Evolutionary conservation across 257 asterid genomes (phyloP).

Genomic region (Perilla frutescens): DNA sequence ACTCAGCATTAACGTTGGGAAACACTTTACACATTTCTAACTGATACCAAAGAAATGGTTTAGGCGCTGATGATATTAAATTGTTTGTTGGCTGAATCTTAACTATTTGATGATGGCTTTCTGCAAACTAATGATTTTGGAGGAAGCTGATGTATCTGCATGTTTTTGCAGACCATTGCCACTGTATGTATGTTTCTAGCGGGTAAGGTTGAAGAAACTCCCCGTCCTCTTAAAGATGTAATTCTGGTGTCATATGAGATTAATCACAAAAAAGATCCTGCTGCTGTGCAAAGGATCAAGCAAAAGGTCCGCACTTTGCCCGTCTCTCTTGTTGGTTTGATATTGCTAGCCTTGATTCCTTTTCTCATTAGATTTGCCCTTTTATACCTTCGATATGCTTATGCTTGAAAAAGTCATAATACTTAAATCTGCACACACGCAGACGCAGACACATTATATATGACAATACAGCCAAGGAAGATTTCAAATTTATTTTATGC

Average conservation of each 20-base stretch:
- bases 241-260: constrained; percentile 92
- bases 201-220: constrained; percentile 99
- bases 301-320: constrained; percentile 64
- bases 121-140: constrained; percentile 11
- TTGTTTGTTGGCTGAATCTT: constrained; percentile 13
- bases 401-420: constrained; percentile 7
- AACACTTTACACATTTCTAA: too few relatives aligned
- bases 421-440: background rate
- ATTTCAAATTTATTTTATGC: background rate
- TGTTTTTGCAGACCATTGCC: constrained; percentile 73
- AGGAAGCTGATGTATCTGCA: constrained; percentile 31
- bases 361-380: constrained; percentile 15
- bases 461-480: background rate
- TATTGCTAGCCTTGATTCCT: constrained; percentile 16
- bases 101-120: background rate
- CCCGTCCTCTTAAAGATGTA: constrained; percentile 91
- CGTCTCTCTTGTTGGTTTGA: constrained; percentile 10
- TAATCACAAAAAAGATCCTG: constrained; percentile 68
- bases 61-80: background rate
- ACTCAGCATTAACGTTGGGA: background rate
- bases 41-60: constrained; percentile 2
- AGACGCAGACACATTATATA: too few relatives aligned
- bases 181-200: constrained; percentile 98
- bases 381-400: background rate
- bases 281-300: constrained; percentile 82